Percentiles rank a stretch among this genome's conserved stretches.
These are phyloP conservation scores for Macaranga tanarius DNA, from an alignment of 441 rosid species.

Conservation along the genomic window DNA sequence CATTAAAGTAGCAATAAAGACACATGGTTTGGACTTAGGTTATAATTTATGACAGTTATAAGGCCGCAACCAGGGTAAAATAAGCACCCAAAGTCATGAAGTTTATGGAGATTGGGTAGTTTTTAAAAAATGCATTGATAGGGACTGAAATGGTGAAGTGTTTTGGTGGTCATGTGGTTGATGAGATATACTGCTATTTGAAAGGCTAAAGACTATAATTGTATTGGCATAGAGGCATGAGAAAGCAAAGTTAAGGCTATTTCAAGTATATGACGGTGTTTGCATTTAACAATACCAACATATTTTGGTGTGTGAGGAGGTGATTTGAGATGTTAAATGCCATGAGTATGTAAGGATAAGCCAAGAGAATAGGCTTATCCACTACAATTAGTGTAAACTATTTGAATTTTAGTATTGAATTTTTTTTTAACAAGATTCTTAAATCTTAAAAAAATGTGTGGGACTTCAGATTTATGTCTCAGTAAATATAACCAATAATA, in stretches of 20 bases:
- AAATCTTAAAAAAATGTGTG: too few relatives aligned
- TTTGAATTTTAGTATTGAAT: too few relatives aligned
- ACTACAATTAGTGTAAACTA: too few relatives aligned
- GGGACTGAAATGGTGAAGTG: not conserved
- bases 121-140: not conserved
- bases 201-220: not conserved
- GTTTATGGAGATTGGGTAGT: not conserved
- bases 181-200: not conserved
- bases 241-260: not conserved
- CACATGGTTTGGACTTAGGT: not conserved
- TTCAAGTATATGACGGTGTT: constrained; percentile 16
- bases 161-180: not conserved
- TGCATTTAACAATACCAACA: not conserved
- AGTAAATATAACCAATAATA: too few relatives aligned
- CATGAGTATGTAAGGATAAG: not conserved
- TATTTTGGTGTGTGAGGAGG: constrained; percentile 13
- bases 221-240: constrained; percentile 1
- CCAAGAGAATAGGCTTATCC: not conserved
- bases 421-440: too few relatives aligned
- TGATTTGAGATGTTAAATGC: not conserved
- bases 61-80: not conserved
- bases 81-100: not conserved
- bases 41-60: not conserved
- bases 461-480: too few relatives aligned
- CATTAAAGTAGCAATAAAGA: not conserved